These are phyloP conservation scores for Penicillium sp. DNA, from an alignment of 2,329 filamentous ascomycete species.

Conservation along the genomic window DNA sequence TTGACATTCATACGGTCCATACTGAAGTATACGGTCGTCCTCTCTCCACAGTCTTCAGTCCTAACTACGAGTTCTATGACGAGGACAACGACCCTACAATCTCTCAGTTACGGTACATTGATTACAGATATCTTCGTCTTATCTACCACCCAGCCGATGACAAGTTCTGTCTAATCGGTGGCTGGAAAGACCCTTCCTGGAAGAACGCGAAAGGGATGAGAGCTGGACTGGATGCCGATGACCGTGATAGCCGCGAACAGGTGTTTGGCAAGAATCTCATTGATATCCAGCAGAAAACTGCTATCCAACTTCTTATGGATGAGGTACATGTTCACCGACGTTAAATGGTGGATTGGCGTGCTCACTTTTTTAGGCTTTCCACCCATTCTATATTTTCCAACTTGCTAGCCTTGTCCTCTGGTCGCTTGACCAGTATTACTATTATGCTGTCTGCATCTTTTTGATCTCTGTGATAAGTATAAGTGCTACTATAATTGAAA, in stretches of 20 bases:
- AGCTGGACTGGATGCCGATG: conserved; percentile 74
- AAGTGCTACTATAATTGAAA: conserved; percentile 8
- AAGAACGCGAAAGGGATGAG: conserved; percentile 66
- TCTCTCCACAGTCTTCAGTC: conserved; percentile 54
- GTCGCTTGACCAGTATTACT: conserved; percentile 95
- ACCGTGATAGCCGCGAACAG: conserved; percentile 69
- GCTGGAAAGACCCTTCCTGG: conserved; percentile 93
- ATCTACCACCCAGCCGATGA: conserved; percentile 83
- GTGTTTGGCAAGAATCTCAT: conserved; percentile 88
- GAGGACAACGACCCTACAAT: conserved; percentile 69
- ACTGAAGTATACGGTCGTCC: conserved; percentile 51
- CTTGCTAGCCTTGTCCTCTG: conserved; percentile 87
- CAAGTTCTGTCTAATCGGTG: conserved; percentile 74
- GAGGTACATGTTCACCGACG: conserved; percentile 57
- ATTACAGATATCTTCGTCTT: conserved; percentile 90
- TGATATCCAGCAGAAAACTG: conserved; percentile 82
- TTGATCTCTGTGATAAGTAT: conserved; percentile 90
- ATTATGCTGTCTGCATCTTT: conserved; percentile 92
- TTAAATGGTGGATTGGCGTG: no score
- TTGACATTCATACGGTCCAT: conserved; percentile 64
- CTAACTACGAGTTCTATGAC: conserved; percentile 47
- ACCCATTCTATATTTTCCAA: conserved; percentile 97
- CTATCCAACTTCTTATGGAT: conserved; percentile 73
- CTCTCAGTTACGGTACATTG: conserved; percentile 65
- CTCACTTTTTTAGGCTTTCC: conserved; percentile 58